A percentile compares a stretch with the other conserved stretches of the same genome.
These are phyloP conservation scores for Populus deltoides DNA, from an alignment of 345 rosid species.

Conservation along the genomic window DNA sequence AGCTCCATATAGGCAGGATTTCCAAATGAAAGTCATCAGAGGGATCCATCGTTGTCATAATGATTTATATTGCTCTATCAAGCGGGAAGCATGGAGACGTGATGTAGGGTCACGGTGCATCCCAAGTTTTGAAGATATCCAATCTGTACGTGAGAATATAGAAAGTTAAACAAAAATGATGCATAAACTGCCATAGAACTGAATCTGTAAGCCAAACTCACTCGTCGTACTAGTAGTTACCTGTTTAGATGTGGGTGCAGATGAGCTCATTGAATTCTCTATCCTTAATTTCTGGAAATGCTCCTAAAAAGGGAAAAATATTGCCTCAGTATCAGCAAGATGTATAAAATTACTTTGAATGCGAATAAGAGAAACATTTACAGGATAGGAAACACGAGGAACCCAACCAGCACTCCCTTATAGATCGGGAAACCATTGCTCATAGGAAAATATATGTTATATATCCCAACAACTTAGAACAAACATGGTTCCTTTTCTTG, in stretches of 20 bases:
- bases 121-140: conserved; percentile 75
- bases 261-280: conserved; percentile 82
- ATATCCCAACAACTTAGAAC: neutral
- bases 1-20: no score
- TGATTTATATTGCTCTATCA: conserved; percentile 89
- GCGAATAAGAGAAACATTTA: neutral
- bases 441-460: no score
- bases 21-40: no score
- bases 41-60: conserved; percentile 32
- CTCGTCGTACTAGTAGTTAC: conserved; percentile 25
- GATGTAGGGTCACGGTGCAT: conserved; percentile 73
- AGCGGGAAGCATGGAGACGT: conserved; percentile 82
- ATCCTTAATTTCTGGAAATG: conserved; percentile 76
- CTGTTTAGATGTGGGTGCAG: conserved; percentile 83
- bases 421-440: no score
- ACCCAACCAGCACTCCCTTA: no score
- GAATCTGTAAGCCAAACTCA: neutral
- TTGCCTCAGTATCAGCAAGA: neutral
- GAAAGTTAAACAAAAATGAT: neutral
- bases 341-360: neutral
- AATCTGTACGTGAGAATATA: conserved; percentile 36
- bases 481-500: neutral
- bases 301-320: conserved; percentile 46
- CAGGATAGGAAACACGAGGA: neutral
- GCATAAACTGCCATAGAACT: neutral